phyloP scores from a whole-genome alignment of 441 rosid genomes.

The Croton setiger region DNA sequence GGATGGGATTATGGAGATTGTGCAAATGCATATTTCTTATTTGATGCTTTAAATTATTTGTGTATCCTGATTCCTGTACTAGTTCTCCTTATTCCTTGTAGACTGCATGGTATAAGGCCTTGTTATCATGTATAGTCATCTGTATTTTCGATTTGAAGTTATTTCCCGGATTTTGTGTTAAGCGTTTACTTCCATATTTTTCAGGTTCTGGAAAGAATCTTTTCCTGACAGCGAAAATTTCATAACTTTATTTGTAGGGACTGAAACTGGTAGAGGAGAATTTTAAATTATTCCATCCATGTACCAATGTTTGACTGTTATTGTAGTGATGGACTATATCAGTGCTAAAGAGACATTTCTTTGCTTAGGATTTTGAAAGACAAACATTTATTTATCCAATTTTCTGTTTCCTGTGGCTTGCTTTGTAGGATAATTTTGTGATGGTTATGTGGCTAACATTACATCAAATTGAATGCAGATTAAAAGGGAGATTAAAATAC shows the following conservation, averaged over 20 bases:
- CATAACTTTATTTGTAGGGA: not conserved
- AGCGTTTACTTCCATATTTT: not conserved
- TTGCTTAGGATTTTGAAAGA: not conserved
- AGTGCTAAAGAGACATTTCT: not conserved
- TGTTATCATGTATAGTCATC: not conserved
- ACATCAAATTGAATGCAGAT: conserved; percentile 48
- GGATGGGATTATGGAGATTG: not conserved
- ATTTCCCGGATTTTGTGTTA: not conserved
- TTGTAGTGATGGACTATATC: not conserved
- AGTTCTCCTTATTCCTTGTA: not conserved
- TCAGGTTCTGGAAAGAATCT: not conserved
- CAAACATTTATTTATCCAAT: not conserved
- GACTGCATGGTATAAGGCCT: not conserved
- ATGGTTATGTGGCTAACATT: conserved; percentile 17
- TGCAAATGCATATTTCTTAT: not conserved
- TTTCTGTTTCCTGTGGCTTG: not conserved
- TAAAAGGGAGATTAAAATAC: conserved; percentile 94
- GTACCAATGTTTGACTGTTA: not conserved
- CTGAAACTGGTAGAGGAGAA: not conserved
- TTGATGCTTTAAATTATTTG: not conserved
- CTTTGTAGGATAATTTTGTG: not conserved
- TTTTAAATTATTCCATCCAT: not conserved
- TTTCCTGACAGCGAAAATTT: not conserved
- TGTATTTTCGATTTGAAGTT: not conserved
- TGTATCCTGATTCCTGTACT: not conserved